Conservation (phyloP, 495 filamentous ascomycete genomes). For the Clavariopsis aquatica region DNA sequence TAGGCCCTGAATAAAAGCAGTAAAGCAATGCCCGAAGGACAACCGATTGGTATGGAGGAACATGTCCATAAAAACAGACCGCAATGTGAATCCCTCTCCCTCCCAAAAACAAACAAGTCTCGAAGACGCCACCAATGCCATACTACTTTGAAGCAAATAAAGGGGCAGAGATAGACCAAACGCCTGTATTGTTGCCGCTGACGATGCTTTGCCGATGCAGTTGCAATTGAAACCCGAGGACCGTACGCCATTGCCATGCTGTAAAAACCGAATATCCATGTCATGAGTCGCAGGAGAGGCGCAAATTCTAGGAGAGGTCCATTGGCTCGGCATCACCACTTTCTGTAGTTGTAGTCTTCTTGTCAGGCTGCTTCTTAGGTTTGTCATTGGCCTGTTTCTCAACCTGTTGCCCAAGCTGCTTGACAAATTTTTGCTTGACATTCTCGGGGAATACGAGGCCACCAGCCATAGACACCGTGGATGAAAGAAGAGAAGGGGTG, state of each 20-base stretch:
- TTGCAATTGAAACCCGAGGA: background rate
- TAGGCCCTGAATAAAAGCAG: no score
- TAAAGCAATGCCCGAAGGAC: no score
- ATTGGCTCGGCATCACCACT: background rate
- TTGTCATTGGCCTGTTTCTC: no score
- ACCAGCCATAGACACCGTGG: background rate
- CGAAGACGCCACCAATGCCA: background rate
- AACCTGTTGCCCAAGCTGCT: no score
- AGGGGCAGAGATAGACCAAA: background rate
- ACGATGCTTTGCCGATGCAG: background rate
- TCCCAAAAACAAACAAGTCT: background rate
- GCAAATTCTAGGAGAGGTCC: background rate
- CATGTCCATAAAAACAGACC: no score
- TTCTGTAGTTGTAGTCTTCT: background rate
- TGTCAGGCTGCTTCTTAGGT: background rate
- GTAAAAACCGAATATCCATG: background rate
- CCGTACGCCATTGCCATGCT: constrained; percentile 4
- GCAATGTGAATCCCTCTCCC: background rate
- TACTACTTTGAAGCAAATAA: background rate
- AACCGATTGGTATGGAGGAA: no score
- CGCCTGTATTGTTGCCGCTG: background rate
- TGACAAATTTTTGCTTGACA: background rate
- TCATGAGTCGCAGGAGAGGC: background rate
- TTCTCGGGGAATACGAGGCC: no score
- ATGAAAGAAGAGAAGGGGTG: background rate